A percentile compares a stretch with the other conserved stretches of the same genome.
Evolutionary conservation across 345 rosid genomes (phyloP).

Genomic region (Physaria fendleri): DNA sequence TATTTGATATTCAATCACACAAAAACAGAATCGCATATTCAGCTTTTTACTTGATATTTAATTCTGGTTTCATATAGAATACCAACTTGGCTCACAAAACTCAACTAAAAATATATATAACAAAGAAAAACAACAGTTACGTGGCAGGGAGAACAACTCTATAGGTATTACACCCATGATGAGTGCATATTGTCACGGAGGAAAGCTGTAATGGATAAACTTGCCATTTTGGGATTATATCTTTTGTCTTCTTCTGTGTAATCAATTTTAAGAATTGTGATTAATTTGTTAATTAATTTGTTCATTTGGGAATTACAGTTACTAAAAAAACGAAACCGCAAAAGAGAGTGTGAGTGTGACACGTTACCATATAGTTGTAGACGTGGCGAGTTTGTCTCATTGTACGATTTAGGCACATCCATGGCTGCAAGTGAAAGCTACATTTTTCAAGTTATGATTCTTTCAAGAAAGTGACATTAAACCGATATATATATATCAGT

Average conservation of each 20-base stretch:
- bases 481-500: too few species aligned
- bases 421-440: constrained; percentile 4
- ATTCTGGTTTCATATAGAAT: too few species aligned
- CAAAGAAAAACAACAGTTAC: background rate
- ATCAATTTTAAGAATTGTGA: background rate
- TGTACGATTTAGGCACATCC: too few species aligned
- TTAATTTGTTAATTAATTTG: background rate
- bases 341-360: background rate
- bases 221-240: background rate
- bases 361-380: background rate
- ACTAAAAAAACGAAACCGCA: background rate
- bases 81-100: too few species aligned
- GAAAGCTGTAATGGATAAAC: constrained; percentile 9
- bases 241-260: constrained; percentile 1
- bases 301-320: background rate
- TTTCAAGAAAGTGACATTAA: background rate
- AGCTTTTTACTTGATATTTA: too few species aligned
- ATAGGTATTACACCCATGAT: background rate
- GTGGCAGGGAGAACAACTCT: background rate
- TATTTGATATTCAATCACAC: too few species aligned
- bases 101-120: too few species aligned
- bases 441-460: background rate
- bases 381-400: constrained; percentile 13
- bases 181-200: background rate
- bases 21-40: too few species aligned